Evolutionary conservation across 106 monocot genomes (phyloP).

Genomic region (Apostasia ramifera): DNA sequence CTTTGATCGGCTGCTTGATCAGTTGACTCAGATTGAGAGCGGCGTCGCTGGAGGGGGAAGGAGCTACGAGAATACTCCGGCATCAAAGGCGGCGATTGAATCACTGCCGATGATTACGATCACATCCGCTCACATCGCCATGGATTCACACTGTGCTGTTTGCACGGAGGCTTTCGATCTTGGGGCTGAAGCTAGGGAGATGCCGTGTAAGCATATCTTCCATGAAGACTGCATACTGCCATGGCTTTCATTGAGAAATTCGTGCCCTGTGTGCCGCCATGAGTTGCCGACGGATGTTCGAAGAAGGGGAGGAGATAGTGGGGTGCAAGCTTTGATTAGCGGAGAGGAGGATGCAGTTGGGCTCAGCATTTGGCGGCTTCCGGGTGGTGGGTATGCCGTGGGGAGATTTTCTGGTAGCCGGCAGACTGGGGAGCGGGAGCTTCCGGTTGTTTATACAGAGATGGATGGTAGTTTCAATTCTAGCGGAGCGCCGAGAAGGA

Average conservation of each 20-base stretch:
- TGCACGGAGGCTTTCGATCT: slow-evolving; percentile 47
- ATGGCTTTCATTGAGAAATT: slow-evolving; percentile 37
- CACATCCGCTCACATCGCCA: slow-evolving; percentile 11
- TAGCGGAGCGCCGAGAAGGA: slow-evolving; percentile 27
- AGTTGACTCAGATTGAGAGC: slow-evolving; percentile 35
- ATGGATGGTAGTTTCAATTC: slow-evolving; percentile 45
- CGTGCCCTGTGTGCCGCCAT: slow-evolving; percentile 57
- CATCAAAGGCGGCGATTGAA: slow-evolving; percentile 38
- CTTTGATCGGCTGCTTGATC: slow-evolving; percentile 43
- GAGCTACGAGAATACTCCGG: slow-evolving; percentile 23
- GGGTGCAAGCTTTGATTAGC: not conserved
- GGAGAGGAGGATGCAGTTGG: slow-evolving; percentile 24
- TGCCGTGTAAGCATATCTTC: slow-evolving; percentile 55
- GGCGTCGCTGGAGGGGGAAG: slow-evolving; percentile 13
- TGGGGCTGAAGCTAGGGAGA: slow-evolving; percentile 29
- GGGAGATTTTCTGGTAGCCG: slow-evolving; percentile 36
- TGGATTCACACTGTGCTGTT: slow-evolving; percentile 35
- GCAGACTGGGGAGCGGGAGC: slow-evolving; percentile 20
- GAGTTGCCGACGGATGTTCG: slow-evolving; percentile 28
- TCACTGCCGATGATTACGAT: slow-evolving; percentile 37
- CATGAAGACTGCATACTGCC: slow-evolving; percentile 56
- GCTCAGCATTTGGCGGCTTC: slow-evolving; percentile 48
- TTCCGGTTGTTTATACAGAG: slow-evolving; percentile 51
- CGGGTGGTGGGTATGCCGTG: slow-evolving; percentile 42
- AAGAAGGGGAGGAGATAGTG: not conserved